Evolutionary conservation across 208 protist species (phyloP), one percentile per base, ranked within the genome.

Genomic region (Sergeia podlipaevii): DNA sequence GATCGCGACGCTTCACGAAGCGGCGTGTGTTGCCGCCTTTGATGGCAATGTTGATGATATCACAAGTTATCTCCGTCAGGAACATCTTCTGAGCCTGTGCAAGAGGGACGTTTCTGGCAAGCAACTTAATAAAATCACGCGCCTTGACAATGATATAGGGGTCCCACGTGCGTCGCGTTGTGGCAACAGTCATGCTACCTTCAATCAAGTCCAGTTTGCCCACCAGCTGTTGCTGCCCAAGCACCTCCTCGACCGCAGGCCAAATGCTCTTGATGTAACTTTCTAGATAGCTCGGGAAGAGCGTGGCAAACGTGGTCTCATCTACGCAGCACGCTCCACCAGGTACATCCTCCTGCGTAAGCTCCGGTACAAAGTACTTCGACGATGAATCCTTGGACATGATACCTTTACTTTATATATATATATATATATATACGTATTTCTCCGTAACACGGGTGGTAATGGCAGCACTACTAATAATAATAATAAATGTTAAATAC

Each of bases 211-310:
- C 95, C 7, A 99, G 74, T 57, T 89, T 90, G 37, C 96, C 97
- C n/a, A 80, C 81, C 8, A 99, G 77, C 46, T 97, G 82, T 43
- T 98, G 82, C 61, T 97, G 82, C 41, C 68, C 61, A 5, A 99
- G 81, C 8, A 93, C 61, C 41, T 85, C 80, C 64, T 96, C 97
- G 5, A 99, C 93, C 1, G 84, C 79, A 2, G 90, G 83, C 95
- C 97, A 99, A 17, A 97, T 71, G 42, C 96, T 90, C 68, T 90
- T 89, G 21, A 99, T 89, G 79, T 99, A 99, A 39, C 85, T 85
- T 73, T 99, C 97, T 38, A 98, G 72, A 73, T 99, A 99, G 64
- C 96, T 93, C 17, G 98, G 98, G 63, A 99, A 99, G 7, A 99
- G 70, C 0, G 96, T 98, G 20, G 95, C 90, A 64, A 99, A 99